Conservation (phyloP, 2,329 filamentous ascomycete species). For the Phialophora expanda region DNA sequence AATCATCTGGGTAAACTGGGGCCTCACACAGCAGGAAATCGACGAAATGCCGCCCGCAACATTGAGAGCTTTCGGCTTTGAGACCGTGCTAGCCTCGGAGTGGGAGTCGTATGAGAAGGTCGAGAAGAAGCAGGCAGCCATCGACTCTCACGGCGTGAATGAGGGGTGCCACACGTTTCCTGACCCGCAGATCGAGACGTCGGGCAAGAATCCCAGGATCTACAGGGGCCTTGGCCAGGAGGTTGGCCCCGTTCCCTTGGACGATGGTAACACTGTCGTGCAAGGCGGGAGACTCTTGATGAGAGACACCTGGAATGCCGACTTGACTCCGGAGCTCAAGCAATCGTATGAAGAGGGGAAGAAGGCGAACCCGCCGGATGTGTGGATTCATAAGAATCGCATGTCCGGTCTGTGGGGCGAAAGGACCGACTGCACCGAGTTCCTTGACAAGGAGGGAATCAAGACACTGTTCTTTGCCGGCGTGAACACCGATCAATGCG, state of each 20-base stretch:
- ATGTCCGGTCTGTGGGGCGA: slow-evolving; percentile 63
- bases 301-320: slow-evolving; percentile 63
- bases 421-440: slow-evolving; percentile 51
- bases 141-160: slow-evolving; percentile 40
- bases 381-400: slow-evolving; percentile 62
- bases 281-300: slow-evolving; percentile 53
- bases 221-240: slow-evolving; percentile 55
- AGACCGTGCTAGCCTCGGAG: slow-evolving; percentile 41
- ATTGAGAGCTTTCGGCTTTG: slow-evolving; percentile 55
- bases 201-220: slow-evolving; percentile 40
- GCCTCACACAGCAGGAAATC: slow-evolving; percentile 60
- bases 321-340: slow-evolving; percentile 56
- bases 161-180: slow-evolving; percentile 34
- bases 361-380: slow-evolving; percentile 47
- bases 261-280: slow-evolving; percentile 29
- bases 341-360: slow-evolving; percentile 43
- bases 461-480: slow-evolving; percentile 62
- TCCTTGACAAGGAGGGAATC: slow-evolving; percentile 49
- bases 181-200: slow-evolving; percentile 29
- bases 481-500: slow-evolving; percentile 63
- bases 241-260: slow-evolving; percentile 49
- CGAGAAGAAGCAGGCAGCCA: slow-evolving; percentile 33
- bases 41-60: slow-evolving; percentile 57
- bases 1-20: slow-evolving; percentile 64
- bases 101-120: slow-evolving; percentile 30